A percentile compares a stretch with the other conserved stretches of the same genome.
Evolutionary conservation across 176 grass and related monocot species (phyloP).

Genomic region (Saccharum spontaneum): DNA sequence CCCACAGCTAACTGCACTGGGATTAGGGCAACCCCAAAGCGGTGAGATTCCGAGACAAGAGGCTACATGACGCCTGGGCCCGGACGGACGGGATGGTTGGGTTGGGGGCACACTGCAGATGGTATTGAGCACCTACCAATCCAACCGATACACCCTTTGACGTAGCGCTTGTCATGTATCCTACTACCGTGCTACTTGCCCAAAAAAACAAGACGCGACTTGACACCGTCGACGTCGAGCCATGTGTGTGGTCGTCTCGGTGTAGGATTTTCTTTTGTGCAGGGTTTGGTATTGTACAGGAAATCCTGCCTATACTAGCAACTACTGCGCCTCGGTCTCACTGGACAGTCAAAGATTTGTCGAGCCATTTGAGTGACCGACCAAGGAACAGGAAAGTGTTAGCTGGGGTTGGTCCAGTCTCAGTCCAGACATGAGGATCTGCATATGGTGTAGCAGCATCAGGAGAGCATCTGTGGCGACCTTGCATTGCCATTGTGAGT

Average conservation of each 20-base stretch:
- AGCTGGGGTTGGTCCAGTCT: neutral
- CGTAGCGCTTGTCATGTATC: conserved; percentile 47
- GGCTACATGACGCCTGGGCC: conserved; percentile 38
- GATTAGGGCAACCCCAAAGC: conserved; percentile 12
- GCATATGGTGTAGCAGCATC: neutral
- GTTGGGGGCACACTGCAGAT: neutral
- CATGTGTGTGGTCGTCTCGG: conserved; percentile 10
- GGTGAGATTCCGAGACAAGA: conserved; percentile 47
- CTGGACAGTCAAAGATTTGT: neutral
- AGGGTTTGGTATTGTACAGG: too few species aligned
- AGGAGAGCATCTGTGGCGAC: neutral
- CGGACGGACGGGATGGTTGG: conserved; percentile 6
- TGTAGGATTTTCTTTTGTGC: neutral
- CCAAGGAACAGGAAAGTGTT: neutral
- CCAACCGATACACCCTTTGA: neutral
- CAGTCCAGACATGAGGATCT: neutral
- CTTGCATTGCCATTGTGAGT: neutral
- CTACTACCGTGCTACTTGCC: neutral
- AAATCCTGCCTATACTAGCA: neutral
- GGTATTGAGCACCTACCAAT: conserved; percentile 25
- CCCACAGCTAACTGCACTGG: conserved; percentile 17
- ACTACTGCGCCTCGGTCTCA: neutral
- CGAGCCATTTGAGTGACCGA: conserved; percentile 1
- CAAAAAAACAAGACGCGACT: neutral
- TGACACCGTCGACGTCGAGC: conserved; percentile 24